Evolutionary conservation across 2,329 filamentous ascomycete species (phyloP).

Genomic region (Paecilomyces formosus): DNA sequence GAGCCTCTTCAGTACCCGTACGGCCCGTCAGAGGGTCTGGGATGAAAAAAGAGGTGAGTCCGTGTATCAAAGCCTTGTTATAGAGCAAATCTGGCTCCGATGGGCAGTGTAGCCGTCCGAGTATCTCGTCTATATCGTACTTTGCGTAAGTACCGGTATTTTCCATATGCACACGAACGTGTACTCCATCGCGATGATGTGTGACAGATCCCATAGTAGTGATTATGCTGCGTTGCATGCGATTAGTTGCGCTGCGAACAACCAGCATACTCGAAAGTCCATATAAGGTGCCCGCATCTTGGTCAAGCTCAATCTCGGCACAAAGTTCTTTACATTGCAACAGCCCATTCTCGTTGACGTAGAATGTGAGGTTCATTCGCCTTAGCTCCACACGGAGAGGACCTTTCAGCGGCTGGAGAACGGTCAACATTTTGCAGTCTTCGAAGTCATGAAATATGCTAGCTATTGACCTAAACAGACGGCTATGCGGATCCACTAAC

Average conservation of each 20-base stretch:
- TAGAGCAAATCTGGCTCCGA: conserved; percentile 50
- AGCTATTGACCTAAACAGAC: conserved; percentile 31
- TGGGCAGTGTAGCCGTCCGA: conserved; percentile 52
- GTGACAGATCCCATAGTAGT: conserved; percentile 41
- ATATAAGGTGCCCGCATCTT: conserved; percentile 55
- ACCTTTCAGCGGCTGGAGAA: conserved; percentile 36
- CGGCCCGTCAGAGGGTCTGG: conserved; percentile 51
- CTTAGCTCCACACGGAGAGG: conserved; percentile 43
- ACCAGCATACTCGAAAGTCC: conserved; percentile 55
- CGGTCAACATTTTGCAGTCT: conserved; percentile 30
- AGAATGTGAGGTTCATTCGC: conserved; percentile 48
- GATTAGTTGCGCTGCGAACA: conserved; percentile 39
- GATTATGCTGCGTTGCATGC: conserved; percentile 43
- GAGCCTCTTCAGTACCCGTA: conserved; percentile 56
- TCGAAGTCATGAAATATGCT: conserved; percentile 48
- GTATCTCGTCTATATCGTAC: conserved; percentile 47
- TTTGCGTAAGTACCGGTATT: conserved; percentile 37
- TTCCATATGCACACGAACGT: conserved; percentile 37
- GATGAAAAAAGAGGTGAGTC: conserved; percentile 51
- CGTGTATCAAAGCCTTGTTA: conserved; percentile 53
- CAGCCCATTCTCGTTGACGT: conserved; percentile 35
- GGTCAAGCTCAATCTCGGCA: conserved; percentile 48
- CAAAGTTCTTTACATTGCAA: conserved; percentile 45
- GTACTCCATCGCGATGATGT: conserved; percentile 25
- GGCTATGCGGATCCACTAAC: conserved; percentile 46